Conservation (phyloP, 2,329 filamentous ascomycete species). For the Xenoacremonium recifei region DNA sequence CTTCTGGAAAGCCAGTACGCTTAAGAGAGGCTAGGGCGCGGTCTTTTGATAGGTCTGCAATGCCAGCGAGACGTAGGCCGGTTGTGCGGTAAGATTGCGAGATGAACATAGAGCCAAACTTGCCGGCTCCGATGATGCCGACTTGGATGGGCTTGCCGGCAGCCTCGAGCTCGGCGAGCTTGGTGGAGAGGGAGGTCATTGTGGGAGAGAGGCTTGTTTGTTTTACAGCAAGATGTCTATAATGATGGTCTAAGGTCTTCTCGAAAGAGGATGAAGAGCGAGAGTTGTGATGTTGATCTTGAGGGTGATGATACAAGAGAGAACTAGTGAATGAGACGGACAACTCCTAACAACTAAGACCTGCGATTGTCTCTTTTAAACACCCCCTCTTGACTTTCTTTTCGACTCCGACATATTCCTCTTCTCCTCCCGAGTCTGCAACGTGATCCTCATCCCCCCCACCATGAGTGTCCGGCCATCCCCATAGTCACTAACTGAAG, state of each 20-base stretch:
- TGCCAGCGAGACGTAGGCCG: slow-evolving; percentile 41
- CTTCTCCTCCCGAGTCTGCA: slow-evolving; percentile 1
- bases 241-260: neutral
- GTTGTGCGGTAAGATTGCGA: slow-evolving; percentile 42
- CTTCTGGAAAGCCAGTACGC: slow-evolving; percentile 37
- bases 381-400: neutral
- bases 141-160: slow-evolving; percentile 39
- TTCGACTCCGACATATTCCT: neutral
- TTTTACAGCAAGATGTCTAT: no score
- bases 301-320: neutral
- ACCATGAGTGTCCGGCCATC: neutral
- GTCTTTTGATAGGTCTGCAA: slow-evolving; percentile 41
- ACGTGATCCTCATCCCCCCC: slow-evolving; percentile 2
- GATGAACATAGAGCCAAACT: slow-evolving; percentile 47
- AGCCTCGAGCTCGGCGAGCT: slow-evolving; percentile 38
- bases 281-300: neutral
- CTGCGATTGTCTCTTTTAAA: slow-evolving; percentile 2
- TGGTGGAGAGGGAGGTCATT: slow-evolving; percentile 40
- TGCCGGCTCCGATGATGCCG: slow-evolving; percentile 45
- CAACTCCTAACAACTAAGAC: no score
- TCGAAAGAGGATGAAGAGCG: neutral
- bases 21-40: slow-evolving; percentile 39
- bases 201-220: no score
- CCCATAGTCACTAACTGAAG: neutral
- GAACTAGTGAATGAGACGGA: no score